These are phyloP conservation scores for Verticillium longisporum DNA, from an alignment of 2,329 filamentous ascomycete genomes.

Conservation along the genomic window DNA sequence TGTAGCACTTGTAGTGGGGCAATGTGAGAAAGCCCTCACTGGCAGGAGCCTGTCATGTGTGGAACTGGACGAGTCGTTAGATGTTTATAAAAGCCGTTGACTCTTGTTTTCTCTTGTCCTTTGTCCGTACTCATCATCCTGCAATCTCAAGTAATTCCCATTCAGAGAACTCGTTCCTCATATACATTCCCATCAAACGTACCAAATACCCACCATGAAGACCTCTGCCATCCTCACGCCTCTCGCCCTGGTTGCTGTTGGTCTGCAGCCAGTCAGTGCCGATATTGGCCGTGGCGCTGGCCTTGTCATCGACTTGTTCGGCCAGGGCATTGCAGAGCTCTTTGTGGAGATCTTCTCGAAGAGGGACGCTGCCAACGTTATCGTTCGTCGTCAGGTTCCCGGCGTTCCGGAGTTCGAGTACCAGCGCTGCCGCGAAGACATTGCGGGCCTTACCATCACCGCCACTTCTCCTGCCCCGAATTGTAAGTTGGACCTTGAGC, in stretches of 20 bases:
- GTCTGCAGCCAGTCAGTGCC: conserved; percentile 4
- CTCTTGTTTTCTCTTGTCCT: no score
- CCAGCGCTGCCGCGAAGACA: conserved; percentile 8
- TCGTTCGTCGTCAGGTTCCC: background rate
- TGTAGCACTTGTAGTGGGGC: no score
- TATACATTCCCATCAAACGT: background rate
- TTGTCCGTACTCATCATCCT: background rate
- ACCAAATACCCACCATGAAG: background rate
- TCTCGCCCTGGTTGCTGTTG: conserved; percentile 3
- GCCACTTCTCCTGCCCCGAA: conserved; percentile 2
- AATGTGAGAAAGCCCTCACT: no score
- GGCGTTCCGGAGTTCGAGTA: conserved; percentile 10
- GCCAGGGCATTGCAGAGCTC: conserved; percentile 4
- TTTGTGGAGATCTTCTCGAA: background rate
- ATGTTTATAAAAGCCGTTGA: no score
- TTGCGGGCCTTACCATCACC: conserved; percentile 6
- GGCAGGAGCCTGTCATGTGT: no score
- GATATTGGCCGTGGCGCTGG: conserved; percentile 3
- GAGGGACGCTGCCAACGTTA: background rate
- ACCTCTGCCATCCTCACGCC: background rate
- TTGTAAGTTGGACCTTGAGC: background rate
- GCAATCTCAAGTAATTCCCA: no score
- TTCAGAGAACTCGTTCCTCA: background rate
- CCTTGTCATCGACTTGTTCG: conserved; percentile 5
- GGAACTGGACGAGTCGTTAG: no score